A percentile compares a stretch with the other conserved stretches of the same genome.
Conservation (phyloP, 805 yeast genomes). For the Starmerella apicola region DNA sequence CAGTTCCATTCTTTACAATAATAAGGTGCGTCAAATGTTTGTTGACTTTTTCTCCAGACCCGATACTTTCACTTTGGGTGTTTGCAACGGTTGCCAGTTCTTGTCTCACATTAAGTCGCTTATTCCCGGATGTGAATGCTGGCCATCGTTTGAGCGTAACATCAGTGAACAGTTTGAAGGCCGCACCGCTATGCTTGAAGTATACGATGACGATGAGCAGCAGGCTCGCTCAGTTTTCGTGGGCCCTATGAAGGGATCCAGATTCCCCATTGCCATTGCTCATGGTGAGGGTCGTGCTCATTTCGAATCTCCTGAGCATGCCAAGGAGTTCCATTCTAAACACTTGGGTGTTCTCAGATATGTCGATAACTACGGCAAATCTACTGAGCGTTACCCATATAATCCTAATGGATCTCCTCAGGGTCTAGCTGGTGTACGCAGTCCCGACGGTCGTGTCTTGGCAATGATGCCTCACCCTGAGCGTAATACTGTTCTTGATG, state of each 20-base stretch:
- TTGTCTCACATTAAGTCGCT: constrained; percentile 70
- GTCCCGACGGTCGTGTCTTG: constrained; percentile 86
- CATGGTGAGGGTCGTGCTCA: constrained; percentile 96
- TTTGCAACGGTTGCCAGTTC: constrained; percentile 98
- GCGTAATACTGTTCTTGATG: constrained; percentile 74
- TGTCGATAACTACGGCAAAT: constrained; percentile 81
- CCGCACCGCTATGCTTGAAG: constrained; percentile 81
- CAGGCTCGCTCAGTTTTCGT: constrained; percentile 52
- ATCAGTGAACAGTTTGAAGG: constrained; percentile 92
- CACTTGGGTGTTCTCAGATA: constrained; percentile 56
- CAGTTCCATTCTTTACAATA: constrained; percentile 80
- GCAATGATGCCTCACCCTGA: constrained; percentile 99
- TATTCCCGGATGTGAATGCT: constrained; percentile 85
- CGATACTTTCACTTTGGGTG: constrained; percentile 95
- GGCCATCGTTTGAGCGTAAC: constrained; percentile 95
- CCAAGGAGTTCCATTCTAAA: constrained; percentile 37
- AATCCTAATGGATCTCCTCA: constrained; percentile 94
- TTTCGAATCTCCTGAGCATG: constrained; percentile 39
- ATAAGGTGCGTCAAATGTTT: constrained; percentile 63
- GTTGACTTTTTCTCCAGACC: constrained; percentile 68
- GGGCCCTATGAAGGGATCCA: constrained; percentile 84
- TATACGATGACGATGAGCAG: constrained; percentile 29
- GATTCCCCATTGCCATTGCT: constrained; percentile 92
- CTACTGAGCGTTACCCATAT: constrained; percentile 74
- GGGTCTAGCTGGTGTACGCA: constrained; percentile 84